Evolutionary conservation across 352 stramenopile species (phyloP).

Genomic region (Blastocystis sp.): DNA sequence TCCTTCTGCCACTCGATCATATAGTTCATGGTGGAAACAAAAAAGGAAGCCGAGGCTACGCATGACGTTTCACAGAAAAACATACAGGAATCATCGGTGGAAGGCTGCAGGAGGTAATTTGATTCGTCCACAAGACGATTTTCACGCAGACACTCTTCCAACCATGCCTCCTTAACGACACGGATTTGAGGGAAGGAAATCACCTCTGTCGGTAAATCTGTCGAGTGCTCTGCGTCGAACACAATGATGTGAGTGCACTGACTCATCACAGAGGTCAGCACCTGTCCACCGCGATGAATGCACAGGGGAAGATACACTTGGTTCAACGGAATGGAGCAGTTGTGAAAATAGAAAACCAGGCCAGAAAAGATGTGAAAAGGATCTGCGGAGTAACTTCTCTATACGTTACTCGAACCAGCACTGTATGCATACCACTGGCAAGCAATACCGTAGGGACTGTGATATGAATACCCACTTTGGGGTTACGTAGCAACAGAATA

Average conservation of each 20-base stretch:
- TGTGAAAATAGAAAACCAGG: constrained; percentile 60
- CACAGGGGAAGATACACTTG: constrained; percentile 62
- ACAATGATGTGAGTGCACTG: constrained; percentile 65
- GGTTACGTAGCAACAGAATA: constrained; percentile 58
- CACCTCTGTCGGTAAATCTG: constrained; percentile 47
- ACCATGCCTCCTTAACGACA: constrained; percentile 48
- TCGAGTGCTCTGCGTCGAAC: constrained; percentile 7
- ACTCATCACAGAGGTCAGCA: constrained; percentile 65
- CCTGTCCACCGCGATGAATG: constrained; percentile 66
- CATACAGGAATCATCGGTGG: too few species aligned
- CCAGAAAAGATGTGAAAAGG: constrained; percentile 59
- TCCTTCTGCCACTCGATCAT: constrained; percentile 59
- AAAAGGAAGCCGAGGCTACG: not conserved
- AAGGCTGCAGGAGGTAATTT: constrained; percentile 18
- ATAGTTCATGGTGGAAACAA: not conserved
- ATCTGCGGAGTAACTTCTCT: constrained; percentile 62
- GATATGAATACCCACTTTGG: constrained; percentile 68
- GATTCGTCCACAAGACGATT: constrained; percentile 16
- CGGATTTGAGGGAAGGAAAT: constrained; percentile 52
- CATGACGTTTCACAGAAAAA: not conserved
- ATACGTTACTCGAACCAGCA: not conserved
- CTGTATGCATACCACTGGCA: constrained; percentile 32
- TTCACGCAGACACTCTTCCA: constrained; percentile 26
- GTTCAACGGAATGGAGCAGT: constrained; percentile 55
- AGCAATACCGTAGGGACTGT: constrained; percentile 44